Evolutionary conservation across 2,329 filamentous ascomycete species (phyloP), one percentile per base, ranked within the genome.

Genomic region (Lachnellula hyalina): DNA sequence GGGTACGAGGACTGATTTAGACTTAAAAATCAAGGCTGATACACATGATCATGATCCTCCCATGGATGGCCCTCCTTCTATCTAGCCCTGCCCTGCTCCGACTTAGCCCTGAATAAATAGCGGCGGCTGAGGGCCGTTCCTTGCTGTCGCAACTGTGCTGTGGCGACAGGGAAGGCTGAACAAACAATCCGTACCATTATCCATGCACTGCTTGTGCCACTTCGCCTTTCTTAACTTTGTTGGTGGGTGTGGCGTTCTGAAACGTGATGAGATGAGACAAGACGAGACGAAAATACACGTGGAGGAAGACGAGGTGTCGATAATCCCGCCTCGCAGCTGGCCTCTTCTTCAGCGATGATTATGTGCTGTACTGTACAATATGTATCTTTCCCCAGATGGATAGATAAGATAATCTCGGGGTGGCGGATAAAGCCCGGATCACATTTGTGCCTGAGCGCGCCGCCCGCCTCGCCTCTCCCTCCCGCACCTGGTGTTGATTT

Each of bases 331-430:
- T 56, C 52, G 51, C 48, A 15, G 52, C 45, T 49, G 32, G 46
- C 23, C 42, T 25, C 45, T 32, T 21, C 44, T 46, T 46, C n/a
- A 23, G 44, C 12, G n/a, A 46, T 28, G 9, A 28, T 25, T 21
- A 21, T 21, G 21, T 21, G n/a, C n/a, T n/a, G n/a, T n/a, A n/a
- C n/a, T n/a, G n/a, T n/a, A n/a, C n/a, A n/a, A n/a, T n/a, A n/a
- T n/a, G n/a, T 17, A 32, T 44, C 48, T 42, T 54, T 55, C 56
- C 55, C 57, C 53, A 56, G 57, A 53, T 32, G 21, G 56, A 51
- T 38, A 32, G 58, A 61, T 56, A 54, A 60, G 47, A 36, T 36
- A 59, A 54, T 57, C 32, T 55, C 54, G 52, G 49, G 44, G 46
- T n/a, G 25, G 45, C 23, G 45, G n/a, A 12, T 21, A 8, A 34